A percentile compares a stretch with the other conserved stretches of the same genome.
phyloP scores from a whole-genome alignment of 129 eudicot species.

The Silybum marianum region DNA sequence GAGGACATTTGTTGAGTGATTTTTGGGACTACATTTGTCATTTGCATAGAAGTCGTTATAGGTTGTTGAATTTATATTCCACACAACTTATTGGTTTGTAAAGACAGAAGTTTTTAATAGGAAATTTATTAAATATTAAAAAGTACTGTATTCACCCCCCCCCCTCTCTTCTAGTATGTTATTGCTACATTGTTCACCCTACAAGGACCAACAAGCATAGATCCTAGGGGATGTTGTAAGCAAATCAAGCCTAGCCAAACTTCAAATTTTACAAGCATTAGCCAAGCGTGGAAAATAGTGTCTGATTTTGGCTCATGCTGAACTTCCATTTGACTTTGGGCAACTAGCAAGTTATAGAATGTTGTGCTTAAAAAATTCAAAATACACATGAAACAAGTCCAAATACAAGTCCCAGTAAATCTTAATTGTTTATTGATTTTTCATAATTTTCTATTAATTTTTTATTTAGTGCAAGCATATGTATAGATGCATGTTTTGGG shows the following conservation, averaged over 20 bases:
- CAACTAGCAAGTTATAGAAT: neutral
- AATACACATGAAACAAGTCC: neutral
- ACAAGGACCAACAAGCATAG: neutral
- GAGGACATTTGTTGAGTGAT: neutral
- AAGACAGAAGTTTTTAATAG: neutral
- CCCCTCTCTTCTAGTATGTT: neutral
- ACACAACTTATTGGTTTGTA: neutral
- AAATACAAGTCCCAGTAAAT: neutral
- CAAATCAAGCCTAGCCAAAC: neutral
- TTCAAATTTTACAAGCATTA: neutral
- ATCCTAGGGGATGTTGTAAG: neutral
- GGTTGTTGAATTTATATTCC: neutral
- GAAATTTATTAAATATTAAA: neutral
- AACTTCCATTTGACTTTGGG: neutral
- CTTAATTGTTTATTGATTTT: neutral
- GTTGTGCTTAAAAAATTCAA: neutral
- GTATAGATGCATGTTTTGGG: neutral
- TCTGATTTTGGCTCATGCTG: neutral
- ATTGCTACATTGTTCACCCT: neutral
- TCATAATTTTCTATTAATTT: neutral
- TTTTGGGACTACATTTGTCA: neutral
- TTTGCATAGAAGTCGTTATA: neutral
- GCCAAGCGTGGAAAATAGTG: neutral
- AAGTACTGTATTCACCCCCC: neutral
- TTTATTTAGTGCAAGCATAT: neutral